Evolutionary conservation across 805 yeast genomes (phyloP), one percentile per base, ranked within the genome.

Genomic region (Lipomyces mesembrius): DNA sequence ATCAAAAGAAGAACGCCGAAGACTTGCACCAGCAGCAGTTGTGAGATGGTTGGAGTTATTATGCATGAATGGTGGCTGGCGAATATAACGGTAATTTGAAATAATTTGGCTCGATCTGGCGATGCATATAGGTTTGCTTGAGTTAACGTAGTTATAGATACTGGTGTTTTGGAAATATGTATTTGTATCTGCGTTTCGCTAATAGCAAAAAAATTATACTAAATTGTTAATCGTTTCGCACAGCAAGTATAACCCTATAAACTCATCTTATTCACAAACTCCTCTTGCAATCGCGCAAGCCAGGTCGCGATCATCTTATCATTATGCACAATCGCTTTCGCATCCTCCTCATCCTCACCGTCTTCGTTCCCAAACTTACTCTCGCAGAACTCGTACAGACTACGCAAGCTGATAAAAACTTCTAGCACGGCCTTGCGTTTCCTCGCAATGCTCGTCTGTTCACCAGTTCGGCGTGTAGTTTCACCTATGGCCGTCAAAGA

Each of bases 391-490:
- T 32, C 51, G 52, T 54, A 51, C 12, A 61, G 58, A 20, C 64
- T 62, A 22, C 58, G 55, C 59, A 66, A 57, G 34, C 62, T 61
- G 39, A 61, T 35, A 39, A 17, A 43, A 27, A 63, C 46, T 14
- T 61, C 67, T 14, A 54, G 56, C 57, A 66, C 53, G 35, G 65
- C 58, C 22, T 59, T 60, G 34, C 69, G 65, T 6, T 62, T 60
- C 56, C 54, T 37, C 22, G 58, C 64, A 11, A 60, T 7, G n/a
- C 56, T 37, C 51, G 63, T 59, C 57, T 51, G 60, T 20, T 49
- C 49, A 25, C 43, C 14, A 8, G 56, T 51, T 27, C 35, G 12
- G 11, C 32, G 22, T 35, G 43, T 29, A 39, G 46, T 52, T 56
- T 59, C 35, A 6, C 22, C 32, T 56, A 52, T 22, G 6, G 17